Percentiles rank a stretch among this genome's conserved stretches.
phyloP scores from a whole-genome alignment of 2,329 filamentous ascomycete genomes.

The Coleophoma eucalyptorum region DNA sequence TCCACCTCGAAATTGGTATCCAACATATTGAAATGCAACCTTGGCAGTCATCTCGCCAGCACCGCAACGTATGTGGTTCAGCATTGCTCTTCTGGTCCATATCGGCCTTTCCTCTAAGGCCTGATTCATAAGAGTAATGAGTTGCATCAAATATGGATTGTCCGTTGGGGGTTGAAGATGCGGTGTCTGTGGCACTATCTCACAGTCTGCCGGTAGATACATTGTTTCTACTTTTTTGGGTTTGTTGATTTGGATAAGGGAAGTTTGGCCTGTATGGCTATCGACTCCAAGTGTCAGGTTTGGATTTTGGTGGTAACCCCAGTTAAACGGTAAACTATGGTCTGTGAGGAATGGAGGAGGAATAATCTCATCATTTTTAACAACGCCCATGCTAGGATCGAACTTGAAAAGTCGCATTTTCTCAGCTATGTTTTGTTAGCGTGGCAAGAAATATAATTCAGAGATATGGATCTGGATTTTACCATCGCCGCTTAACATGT shows the following conservation, averaged over 20 bases:
- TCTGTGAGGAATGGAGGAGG: conserved; percentile 78
- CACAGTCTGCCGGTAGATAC: conserved; percentile 18
- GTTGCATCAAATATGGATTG: conserved; percentile 54
- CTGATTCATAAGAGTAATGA: conserved; percentile 59
- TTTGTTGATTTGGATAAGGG: conserved; percentile 21
- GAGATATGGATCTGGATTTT: conserved; percentile 17
- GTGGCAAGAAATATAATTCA: not conserved
- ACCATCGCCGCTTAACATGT: conserved; percentile 71
- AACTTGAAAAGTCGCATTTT: conserved; percentile 65
- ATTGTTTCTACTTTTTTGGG: conserved; percentile 12
- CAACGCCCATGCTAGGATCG: conserved; percentile 54
- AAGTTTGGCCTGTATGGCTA: conserved; percentile 23
- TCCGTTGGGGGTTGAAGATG: conserved; percentile 11
- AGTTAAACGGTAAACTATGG: conserved; percentile 70
- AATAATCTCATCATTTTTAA: conserved; percentile 64
- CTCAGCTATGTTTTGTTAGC: conserved; percentile 37
- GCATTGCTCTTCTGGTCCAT: conserved; percentile 79
- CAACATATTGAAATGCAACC: conserved; percentile 76
- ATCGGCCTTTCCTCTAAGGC: conserved; percentile 74
- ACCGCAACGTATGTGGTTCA: conserved; percentile 62
- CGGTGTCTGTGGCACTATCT: conserved; percentile 13
- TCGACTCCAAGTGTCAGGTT: conserved; percentile 44
- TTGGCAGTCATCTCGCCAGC: conserved; percentile 58
- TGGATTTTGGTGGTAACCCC: conserved; percentile 82
- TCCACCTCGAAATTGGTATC: conserved; percentile 89